Percentiles rank a stretch among this genome's conserved stretches.
These are phyloP conservation scores for Irineochytrium annulatum DNA, from an alignment of 192 early-diverging fungal species.

Conservation along the genomic window DNA sequence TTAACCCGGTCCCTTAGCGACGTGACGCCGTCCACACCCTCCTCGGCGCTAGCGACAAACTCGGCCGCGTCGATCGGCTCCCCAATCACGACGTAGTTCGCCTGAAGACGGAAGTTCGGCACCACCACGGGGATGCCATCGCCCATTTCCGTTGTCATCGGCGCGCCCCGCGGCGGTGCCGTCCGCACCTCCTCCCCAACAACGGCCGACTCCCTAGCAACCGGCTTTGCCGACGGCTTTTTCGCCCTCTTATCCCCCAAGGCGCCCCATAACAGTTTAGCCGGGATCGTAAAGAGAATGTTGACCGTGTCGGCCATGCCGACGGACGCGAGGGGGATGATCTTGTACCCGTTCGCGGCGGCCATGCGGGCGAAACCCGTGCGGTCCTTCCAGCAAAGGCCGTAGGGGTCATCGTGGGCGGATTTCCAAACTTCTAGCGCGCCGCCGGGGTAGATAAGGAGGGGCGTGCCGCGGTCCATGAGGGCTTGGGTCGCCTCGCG, in stretches of 20 bases:
- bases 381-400: constrained; percentile 2
- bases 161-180: neutral
- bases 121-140: neutral
- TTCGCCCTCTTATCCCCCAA: constrained; percentile 2
- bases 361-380: constrained; percentile 4
- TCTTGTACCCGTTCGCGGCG: constrained; percentile 8
- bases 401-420: neutral
- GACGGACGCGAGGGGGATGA: constrained; percentile 2
- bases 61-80: neutral
- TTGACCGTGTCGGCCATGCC: constrained; percentile 1
- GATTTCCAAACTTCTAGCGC: constrained; percentile 1
- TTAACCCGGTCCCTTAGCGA: neutral
- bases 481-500: constrained; percentile 1
- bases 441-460: constrained; percentile 4
- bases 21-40: neutral
- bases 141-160: neutral
- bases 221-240: neutral
- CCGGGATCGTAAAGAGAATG: constrained; percentile 3
- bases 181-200: neutral
- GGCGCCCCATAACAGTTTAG: neutral
- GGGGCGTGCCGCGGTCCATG: neutral
- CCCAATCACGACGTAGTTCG: neutral
- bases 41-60: neutral
- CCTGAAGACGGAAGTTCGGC: neutral
- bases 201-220: too few species aligned